Percentiles rank a stretch among this genome's conserved stretches.
Evolutionary conservation across 1,139 yeast species (phyloP).

Genomic region (Yamadazyma conglobata): DNA sequence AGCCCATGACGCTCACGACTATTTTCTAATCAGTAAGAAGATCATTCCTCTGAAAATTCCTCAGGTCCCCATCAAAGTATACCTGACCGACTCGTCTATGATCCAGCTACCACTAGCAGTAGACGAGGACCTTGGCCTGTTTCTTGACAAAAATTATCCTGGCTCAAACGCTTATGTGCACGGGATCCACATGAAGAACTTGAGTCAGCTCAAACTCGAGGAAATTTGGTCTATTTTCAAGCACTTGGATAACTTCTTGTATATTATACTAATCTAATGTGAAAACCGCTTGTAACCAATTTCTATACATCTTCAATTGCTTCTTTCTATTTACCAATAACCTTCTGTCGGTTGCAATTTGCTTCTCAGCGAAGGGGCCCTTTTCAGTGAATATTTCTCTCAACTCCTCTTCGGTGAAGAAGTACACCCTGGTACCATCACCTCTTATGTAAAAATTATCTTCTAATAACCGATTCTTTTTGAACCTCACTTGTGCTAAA

Average conservation of each 20-base stretch:
- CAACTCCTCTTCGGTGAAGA: constrained; percentile 91
- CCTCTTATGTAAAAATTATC: constrained; percentile 96
- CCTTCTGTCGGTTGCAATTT: constrained; percentile 87
- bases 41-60: constrained; percentile 37
- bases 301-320: constrained; percentile 90
- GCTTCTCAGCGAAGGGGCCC: constrained; percentile 61
- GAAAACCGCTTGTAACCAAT: constrained; percentile 95
- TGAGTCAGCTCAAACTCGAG: constrained; percentile 38
- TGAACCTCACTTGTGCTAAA: constrained; percentile 91
- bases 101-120: constrained; percentile 49
- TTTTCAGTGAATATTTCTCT: constrained; percentile 63
- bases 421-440: constrained; percentile 96
- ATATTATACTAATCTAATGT: constrained; percentile 46
- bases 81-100: constrained; percentile 45
- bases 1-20: constrained; percentile 27
- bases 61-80: constrained; percentile 58
- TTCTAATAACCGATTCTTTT: constrained; percentile 79
- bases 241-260: constrained; percentile 76
- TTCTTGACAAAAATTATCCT: constrained; percentile 2
- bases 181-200: constrained; percentile 53
- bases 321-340: constrained; percentile 88
- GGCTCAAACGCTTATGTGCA: constrained; percentile 39
- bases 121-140: constrained; percentile 2
- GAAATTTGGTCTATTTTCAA: constrained; percentile 54
- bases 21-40: constrained; percentile 20